Evolutionary conservation across 2,329 filamentous ascomycete genomes (phyloP), one percentile per base, ranked within the genome.

Genomic region (Ilyonectria sp.): DNA sequence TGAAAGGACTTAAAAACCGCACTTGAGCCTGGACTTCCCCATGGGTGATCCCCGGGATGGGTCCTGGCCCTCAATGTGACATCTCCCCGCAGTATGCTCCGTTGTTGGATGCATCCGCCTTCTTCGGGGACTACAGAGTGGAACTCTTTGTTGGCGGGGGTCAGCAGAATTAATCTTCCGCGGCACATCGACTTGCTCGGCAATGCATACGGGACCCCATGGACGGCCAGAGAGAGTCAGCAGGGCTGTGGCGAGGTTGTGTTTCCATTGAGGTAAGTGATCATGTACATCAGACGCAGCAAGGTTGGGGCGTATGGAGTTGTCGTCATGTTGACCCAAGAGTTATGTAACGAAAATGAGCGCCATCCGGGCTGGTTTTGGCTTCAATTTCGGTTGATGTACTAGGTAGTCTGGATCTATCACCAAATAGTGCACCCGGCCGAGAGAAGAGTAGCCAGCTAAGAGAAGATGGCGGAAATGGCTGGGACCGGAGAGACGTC

Each of bases 291-390:
- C 29, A 50, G n/a, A 31, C 26, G 35, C 43, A 37, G 44, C 43
- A 31, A 5, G 26, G 37, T 23, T 29, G 37, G 53, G 52, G 52
- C 31, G 26, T 37, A 9, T 19, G 52, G 43, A 31, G 35, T 9
- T 9, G 10, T 56, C 33, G 33, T 50, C 44, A 57, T 37, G 44
- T 54, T 50, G 60, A 57, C 60, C 19, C 33, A 26, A 21, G 8
- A 31, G 43, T 63, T 63, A 63, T 21, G 60, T 63, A 63, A 63
- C 44, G 21, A 44, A 50, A 63, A 56, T 31, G 31, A 6, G 35
- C 4, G 43, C 13, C 11, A 54, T 63, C 5, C 23, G 50, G 50
- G 43, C 29, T 50, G 53, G 33, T 0, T 49, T 10, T 63, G 15
- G 7, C 17, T 29, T 63, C 52, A 63, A 63, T 57, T 23, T 62